Base-by-base conservation (phyloP, 192 early-diverging fungal genomes). In the Globomyces pollinis-pini region DNA sequence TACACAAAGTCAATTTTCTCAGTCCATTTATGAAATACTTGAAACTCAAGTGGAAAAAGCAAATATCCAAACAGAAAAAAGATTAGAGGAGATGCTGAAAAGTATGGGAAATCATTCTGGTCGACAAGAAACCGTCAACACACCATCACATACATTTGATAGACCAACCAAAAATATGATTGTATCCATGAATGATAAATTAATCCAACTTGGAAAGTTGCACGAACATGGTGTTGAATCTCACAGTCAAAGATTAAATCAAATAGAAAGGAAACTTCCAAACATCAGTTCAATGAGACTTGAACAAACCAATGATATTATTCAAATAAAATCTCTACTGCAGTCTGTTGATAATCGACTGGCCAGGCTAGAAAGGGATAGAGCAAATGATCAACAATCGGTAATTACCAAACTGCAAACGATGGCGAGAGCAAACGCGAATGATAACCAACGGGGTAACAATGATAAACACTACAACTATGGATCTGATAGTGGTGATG, bases 171-270 rank as follows among this genome's bases (percentile, higher is more conserved):
- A 58, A 7, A 59, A 62, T 39, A 63, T 68, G 52, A 62, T 68
- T 52, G 59, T 62, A 15, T 59, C 61, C 50, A 68, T 68, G 57
- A 68, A 68, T 45, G 67, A 68, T 18, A 68, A 68, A 36, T 42
- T 68, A 1, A 68, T 68, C 15, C 61, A 63, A 38, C 31, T 68
- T 9, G 38, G 55, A 23, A 33, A 44, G 21, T 38, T 63, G 2
- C 32, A 62, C 6, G 67, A 68, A 34, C 67, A 68, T 52, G 44
- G 54, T 5, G 47, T 55, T 30, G 55, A 59, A 15, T 58, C 61
- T 6, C 61, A 63, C n/a, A 8, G 20, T 5, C 11, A 20, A 35
- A 55, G 29, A n/a, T 9, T 55, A 7, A 18, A 18, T 5, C 21
- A 28, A 23, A 26, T 55, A n/a, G 53, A 55, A 6, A 55, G 33